Evolutionary conservation across 164 flowering plant genomes (phyloP), one percentile per base, ranked within the genome.

Genomic region (Vitis rotundifolia): DNA sequence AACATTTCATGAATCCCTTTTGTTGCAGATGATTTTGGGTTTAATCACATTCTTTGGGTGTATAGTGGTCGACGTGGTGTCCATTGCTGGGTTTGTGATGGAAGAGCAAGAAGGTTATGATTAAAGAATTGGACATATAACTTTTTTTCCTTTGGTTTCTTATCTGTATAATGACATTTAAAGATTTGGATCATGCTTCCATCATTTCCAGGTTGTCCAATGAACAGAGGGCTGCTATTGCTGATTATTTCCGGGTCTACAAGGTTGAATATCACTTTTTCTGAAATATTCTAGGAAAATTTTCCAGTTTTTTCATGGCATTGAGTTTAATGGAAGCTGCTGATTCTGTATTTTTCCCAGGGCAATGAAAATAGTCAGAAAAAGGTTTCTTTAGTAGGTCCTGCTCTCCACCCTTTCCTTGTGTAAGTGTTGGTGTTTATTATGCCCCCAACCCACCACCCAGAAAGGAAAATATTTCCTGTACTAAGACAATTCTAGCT

Each of bases 11-110:
- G 44, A 37, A 37, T 37, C 0, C 7, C 44, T 37, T 64, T 16
- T 60, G 3, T 54, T 80, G 79, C 90, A 96, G 98, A 90, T 78
- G 99, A 96, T 73, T 93, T 96, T 84, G 97, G 97, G 63, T 93
- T 91, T 68, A 80, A 82, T 72, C 98, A 96, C 79, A 88, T 93
- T 75, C 91, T 96, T 19, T 96, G 99, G 99, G 97, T 89, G 9
- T 96, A 82, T 79, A 96, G 99, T 83, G 99, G 99, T 5, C 89
- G 99, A 18, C 95, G 98, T 75, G 98, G 99, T 78, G 98, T 93
- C 68, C 98, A 93, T 76, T 93, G 99, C 68, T 96, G 99, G 99
- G 99, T 96, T 78, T 96, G 97, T 80, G 99, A 96, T 81, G 84
- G 79, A 7, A 93, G 84, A 83, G 99, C 99, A 53, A 91, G 98